Evolutionary conservation across 441 rosid genomes (phyloP), one percentile per base, ranked within the genome.

Genomic region (Gossypium aridum): DNA sequence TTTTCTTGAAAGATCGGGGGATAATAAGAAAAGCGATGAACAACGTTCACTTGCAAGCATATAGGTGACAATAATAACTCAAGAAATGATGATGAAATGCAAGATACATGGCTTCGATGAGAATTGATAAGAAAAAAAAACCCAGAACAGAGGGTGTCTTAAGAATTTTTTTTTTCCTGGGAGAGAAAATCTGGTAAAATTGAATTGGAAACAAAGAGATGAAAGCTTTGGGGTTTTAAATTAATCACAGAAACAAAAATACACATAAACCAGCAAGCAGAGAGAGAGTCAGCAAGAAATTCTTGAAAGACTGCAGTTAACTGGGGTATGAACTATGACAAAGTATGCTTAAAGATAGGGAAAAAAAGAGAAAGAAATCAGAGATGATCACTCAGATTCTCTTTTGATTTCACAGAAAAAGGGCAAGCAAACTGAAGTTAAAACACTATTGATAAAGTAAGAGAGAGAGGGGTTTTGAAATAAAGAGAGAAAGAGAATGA

Each of bases 351-450:
- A 71, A 70, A 81, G 85, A 77, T 80, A 72, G 74, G 37, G 39
- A 6, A 34, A 34, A 60, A 20, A 80, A 70, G 23, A 79, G 69
- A 19, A 70, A 57, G 63, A 78, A 69, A 76, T 57, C 74, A 70
- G 37, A 70, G 37, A 65, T 71, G 70, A 73, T 76, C 39, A 34
- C 39, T 34, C 77, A 81, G 84, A 84, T 80, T 79, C 84, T 81
- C 75, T 83, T 14, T 57, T 54, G 59, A 20, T 57, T 57, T 59
- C 7, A 79, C 79, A 80, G 79, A 34, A 64, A 81, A 88, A 84
- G 83, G 37, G 73, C 82, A 79, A 82, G 73, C 16, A 65, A 82
- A 84, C 89, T 79, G 81, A 16, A 86, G 86, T 86, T 82, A 66
- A 66, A 62, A 60, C 70, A 76, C 82, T 82, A 84, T 61, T 34